phyloP scores from a whole-genome alignment of 2,329 filamentous ascomycete species.

The Phialophora verrucosa region DNA sequence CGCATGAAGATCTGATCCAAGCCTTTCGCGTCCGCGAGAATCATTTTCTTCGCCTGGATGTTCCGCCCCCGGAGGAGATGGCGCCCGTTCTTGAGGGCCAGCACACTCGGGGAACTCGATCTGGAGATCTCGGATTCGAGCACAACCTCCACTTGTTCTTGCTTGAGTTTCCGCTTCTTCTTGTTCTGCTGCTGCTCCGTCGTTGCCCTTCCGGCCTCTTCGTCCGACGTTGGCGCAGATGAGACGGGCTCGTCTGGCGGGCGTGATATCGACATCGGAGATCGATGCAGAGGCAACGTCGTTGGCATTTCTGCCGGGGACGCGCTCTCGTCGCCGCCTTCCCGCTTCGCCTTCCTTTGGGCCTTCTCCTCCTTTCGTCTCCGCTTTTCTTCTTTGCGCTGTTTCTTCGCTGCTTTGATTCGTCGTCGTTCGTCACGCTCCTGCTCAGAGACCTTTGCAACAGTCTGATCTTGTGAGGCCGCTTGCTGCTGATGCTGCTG shows the following conservation, averaged over 20 bases:
- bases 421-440: slow-evolving; percentile 37
- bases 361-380: slow-evolving; percentile 41
- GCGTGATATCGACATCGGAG: slow-evolving; percentile 14
- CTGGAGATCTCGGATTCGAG: not conserved
- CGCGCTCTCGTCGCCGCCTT: slow-evolving; percentile 13
- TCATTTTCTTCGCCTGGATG: slow-evolving; percentile 86
- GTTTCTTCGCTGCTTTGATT: slow-evolving; percentile 39
- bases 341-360: slow-evolving; percentile 41
- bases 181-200: not conserved
- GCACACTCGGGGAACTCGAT: not conserved
- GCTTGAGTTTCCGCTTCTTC: slow-evolving; percentile 11
- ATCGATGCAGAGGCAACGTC: slow-evolving; percentile 14
- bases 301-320: not conserved
- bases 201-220: slow-evolving; percentile 47
- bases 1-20: slow-evolving; percentile 68
- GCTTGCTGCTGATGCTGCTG: slow-evolving; percentile 40
- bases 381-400: slow-evolving; percentile 43
- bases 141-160: not conserved
- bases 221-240: slow-evolving; percentile 32
- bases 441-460: slow-evolving; percentile 24
- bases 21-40: slow-evolving; percentile 78
- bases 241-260: slow-evolving; percentile 33
- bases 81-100: slow-evolving; percentile 56
- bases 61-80: slow-evolving; percentile 79
- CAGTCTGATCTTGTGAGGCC: not conserved